Percentiles rank a stretch among this genome's conserved stretches.
These are phyloP conservation scores for Suhomyces sp. DNA, from an alignment of 805 yeast species.

Conservation along the genomic window DNA sequence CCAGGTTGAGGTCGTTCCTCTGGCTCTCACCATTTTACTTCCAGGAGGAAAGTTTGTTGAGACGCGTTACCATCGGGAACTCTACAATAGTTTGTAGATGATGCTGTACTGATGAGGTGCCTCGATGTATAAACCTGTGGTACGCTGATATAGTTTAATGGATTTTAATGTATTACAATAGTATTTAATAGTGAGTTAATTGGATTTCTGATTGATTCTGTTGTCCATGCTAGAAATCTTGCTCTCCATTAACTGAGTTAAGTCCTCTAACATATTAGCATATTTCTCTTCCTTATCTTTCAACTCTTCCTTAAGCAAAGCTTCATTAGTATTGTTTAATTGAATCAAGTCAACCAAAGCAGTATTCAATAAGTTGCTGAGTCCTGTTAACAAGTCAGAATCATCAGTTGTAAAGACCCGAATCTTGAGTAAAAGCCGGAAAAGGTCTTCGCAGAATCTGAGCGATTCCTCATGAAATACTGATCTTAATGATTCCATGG, in stretches of 20 bases:
- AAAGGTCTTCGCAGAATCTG: constrained; percentile 3
- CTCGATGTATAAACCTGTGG: no score
- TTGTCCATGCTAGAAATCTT: constrained; percentile 1
- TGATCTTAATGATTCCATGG: constrained; percentile 4
- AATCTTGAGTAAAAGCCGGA: constrained; percentile 1
- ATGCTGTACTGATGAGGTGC: no score
- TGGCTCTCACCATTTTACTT: constrained; percentile 61
- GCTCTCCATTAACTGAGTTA: constrained; percentile 2
- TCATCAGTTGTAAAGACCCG: constrained; percentile 1
- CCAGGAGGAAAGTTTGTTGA: constrained; percentile 60
- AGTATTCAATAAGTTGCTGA: constrained; percentile 5
- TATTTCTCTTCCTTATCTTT: neutral
- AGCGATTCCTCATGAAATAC: constrained; percentile 9
- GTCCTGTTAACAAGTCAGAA: constrained; percentile 1
- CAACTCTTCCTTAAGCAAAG: constrained; percentile 1
- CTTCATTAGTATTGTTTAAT: constrained; percentile 7
- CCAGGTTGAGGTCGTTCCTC: constrained; percentile 78
- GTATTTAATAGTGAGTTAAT: no score
- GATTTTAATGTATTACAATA: no score
- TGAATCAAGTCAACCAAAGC: constrained; percentile 6
- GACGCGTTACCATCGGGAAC: constrained; percentile 23
- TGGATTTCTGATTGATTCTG: neutral
- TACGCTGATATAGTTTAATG: no score
- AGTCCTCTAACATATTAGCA: neutral
- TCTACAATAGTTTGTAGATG: no score